Conservation (phyloP, 306 rosid genomes). For the Psophocarpus tetragonolobus region DNA sequence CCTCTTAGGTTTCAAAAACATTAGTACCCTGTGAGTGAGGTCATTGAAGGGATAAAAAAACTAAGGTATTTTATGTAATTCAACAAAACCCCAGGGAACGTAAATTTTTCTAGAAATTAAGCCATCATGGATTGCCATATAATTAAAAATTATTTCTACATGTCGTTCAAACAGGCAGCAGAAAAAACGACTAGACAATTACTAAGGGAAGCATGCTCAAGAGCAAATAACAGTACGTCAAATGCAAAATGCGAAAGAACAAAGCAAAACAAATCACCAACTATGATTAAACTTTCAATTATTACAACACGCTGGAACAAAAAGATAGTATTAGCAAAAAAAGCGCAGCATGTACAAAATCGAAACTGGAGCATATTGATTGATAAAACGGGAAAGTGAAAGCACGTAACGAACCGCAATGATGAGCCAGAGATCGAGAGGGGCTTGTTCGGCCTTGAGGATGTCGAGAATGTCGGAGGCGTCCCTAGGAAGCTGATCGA, state of each 20-base stretch:
- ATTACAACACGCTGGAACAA: neutral
- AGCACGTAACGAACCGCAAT: slow-evolving; percentile 62
- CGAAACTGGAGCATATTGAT: neutral
- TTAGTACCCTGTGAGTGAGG: no score
- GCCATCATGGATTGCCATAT: neutral
- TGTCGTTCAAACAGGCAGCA: neutral
- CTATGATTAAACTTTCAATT: neutral
- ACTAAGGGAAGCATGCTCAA: neutral
- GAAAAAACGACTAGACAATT: slow-evolving; percentile 5
- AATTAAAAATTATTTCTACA: neutral
- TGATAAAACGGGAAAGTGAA: neutral
- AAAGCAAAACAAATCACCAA: neutral
- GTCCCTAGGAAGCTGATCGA: slow-evolving; percentile 93
- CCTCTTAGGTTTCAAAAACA: no score
- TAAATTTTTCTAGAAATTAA: no score
- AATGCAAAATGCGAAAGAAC: slow-evolving; percentile 10
- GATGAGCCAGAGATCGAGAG: slow-evolving; percentile 98
- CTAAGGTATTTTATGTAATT: no score
- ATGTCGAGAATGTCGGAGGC: slow-evolving; percentile 95
- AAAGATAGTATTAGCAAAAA: neutral
- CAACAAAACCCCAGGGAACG: no score
- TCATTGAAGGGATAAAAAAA: no score
- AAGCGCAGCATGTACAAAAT: neutral
- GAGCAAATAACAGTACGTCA: neutral
- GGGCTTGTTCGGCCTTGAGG: slow-evolving; percentile 98